Conservation (phyloP, 179 eudicot species). For the Patellifolia procumbens region DNA sequence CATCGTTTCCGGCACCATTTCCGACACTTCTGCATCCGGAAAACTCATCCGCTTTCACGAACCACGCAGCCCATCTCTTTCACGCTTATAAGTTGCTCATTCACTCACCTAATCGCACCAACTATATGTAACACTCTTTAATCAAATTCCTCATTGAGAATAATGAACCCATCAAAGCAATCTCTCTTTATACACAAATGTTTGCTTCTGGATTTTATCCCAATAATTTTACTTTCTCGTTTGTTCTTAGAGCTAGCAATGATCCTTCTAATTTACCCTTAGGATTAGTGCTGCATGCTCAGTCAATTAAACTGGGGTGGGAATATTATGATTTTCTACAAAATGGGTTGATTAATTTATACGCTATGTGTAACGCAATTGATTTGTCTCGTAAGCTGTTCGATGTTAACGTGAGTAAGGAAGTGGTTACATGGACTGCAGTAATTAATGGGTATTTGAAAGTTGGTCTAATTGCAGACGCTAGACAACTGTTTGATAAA, state of each 20-base stretch:
- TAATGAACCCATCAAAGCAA: constrained; percentile 32
- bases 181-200: constrained; percentile 37
- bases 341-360: constrained; percentile 77
- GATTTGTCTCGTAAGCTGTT: constrained; percentile 51
- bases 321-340: constrained; percentile 70
- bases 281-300: constrained; percentile 49
- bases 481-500: constrained; percentile 44
- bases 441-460: constrained; percentile 56
- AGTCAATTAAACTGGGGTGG: constrained; percentile 67
- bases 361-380: constrained; percentile 34
- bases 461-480: constrained; percentile 34
- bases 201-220: constrained; percentile 27
- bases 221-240: constrained; percentile 53
- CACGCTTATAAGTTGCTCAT: constrained; percentile 37
- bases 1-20: constrained; percentile 37
- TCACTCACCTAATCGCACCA: constrained; percentile 31
- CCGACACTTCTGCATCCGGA: constrained; percentile 41
- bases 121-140: constrained; percentile 46
- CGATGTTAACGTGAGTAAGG: constrained; percentile 43
- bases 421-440: constrained; percentile 72
- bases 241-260: constrained; percentile 39
- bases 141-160: constrained; percentile 30
- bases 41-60: constrained; percentile 40
- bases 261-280: constrained; percentile 36
- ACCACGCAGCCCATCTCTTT: constrained; percentile 24